Evolutionary conservation across 768 basidiomycete genomes (phyloP), one percentile per base, ranked within the genome.

Genomic region (Mycena amicta): DNA sequence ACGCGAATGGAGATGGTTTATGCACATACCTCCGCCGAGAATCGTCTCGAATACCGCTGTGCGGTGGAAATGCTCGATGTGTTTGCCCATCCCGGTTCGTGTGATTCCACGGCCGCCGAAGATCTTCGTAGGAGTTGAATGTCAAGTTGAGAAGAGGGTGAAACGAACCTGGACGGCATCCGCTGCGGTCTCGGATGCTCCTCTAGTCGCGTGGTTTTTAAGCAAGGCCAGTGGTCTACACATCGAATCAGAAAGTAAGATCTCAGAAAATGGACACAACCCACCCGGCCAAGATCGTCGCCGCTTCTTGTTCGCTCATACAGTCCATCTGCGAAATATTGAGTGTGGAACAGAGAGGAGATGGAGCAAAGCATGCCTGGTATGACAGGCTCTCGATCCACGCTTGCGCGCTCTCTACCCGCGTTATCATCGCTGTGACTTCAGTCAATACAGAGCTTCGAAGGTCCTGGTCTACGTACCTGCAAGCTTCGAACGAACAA

Each of bases 101-200:
- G 93, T 93, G 57, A 95, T 84, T 47, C 90, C 93, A 56, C 93
- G 83, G 8, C 93, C 93, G 63, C 93, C 92, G 62, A 93, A 93
- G 43, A 45, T 45, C 43, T 37, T 8, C 8, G 33, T 8, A 37
- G 8, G n/a, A n/a, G n/a, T n/a, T n/a, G n/a, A n/a, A n/a, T n/a
- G n/a, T n/a, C n/a, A 37, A 37, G 33, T 8, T 8, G 33, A 18
- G 33, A n/a, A n/a, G n/a, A n/a, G n/a, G n/a, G n/a, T n/a, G n/a
- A n/a, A n/a, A n/a, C 33, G 33, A 47, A 74, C 75, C 69, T 78
- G 78, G 25, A 78, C 75, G 40, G 93, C 92, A 66, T 94, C 92
- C 57, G 83, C 80, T 6, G 43, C 43, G 43, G 43, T 45, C 22
- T 45, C 43, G 5, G 6, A n/a, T 23, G 43, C 43, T 5, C 8